Conservation (phyloP, 2,329 filamentous ascomycete species). For the Xylaria sp. region DNA sequence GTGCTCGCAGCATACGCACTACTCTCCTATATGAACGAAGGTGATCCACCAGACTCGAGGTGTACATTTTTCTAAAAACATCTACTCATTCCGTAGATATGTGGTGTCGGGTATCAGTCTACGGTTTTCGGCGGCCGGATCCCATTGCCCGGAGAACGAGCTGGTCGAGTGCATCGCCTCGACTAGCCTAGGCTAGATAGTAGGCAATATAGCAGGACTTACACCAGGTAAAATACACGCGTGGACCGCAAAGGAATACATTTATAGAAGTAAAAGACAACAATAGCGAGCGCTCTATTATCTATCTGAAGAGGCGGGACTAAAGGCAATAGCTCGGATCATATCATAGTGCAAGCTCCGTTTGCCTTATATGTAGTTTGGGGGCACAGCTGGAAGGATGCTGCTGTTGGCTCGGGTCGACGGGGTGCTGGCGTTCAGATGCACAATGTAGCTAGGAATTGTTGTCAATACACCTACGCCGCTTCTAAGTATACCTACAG, state of each 20-base stretch:
- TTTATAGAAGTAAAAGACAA: not conserved
- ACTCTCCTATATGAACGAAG: too few relatives aligned
- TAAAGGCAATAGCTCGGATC: not conserved
- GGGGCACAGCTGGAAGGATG: constrained; percentile 8
- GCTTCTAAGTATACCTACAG: too few relatives aligned
- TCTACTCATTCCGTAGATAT: too few relatives aligned
- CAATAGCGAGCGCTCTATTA: not conserved
- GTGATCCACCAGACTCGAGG: too few relatives aligned
- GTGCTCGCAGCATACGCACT: not conserved
- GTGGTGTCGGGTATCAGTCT: not conserved
- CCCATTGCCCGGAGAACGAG: not conserved
- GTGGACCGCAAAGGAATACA: not conserved
- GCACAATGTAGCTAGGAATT: constrained; percentile 5
- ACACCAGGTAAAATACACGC: not conserved
- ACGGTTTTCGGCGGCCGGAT: constrained; percentile 2
- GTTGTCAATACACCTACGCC: not conserved
- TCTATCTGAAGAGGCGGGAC: not conserved
- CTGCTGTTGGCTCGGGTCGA: not conserved
- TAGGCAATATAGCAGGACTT: not conserved
- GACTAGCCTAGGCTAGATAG: not conserved
- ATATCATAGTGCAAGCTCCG: not conserved
- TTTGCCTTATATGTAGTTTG: not conserved
- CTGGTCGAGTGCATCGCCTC: not conserved
- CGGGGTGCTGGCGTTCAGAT: not conserved
- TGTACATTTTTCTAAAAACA: too few relatives aligned